Conservation (phyloP, 164 flowering plant species). For the Umbellularia californica region DNA sequence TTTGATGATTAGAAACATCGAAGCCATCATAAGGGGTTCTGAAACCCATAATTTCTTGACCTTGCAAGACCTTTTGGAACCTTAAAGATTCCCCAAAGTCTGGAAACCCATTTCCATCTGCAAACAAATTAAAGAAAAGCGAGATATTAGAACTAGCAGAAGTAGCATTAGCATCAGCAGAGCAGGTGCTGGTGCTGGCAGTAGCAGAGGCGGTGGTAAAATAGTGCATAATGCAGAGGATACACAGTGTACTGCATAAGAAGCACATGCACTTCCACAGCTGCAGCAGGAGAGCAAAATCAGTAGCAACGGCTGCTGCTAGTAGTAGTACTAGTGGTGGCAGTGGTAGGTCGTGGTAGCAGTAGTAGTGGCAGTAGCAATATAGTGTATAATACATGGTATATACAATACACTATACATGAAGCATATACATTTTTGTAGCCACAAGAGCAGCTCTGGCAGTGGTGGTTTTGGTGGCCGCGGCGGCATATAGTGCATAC, state of each 20-base stretch:
- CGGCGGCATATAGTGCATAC: too few relatives aligned
- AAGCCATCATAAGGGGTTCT: conserved; percentile 47
- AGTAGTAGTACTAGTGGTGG: too few relatives aligned
- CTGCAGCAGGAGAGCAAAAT: not conserved
- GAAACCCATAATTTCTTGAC: conserved; percentile 89
- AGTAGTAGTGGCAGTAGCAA: too few relatives aligned
- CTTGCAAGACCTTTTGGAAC: conserved; percentile 99
- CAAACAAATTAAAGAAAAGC: not conserved
- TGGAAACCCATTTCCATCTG: conserved; percentile 46
- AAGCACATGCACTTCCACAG: not conserved
- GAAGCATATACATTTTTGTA: too few relatives aligned
- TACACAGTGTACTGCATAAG: not conserved
- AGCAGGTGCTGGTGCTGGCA: not conserved
- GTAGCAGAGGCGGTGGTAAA: not conserved
- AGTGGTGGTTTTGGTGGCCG: too few relatives aligned
- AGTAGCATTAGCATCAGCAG: not conserved
- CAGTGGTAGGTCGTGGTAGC: too few relatives aligned
- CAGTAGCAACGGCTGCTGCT: too few relatives aligned
- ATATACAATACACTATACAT: too few relatives aligned
- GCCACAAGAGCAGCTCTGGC: too few relatives aligned
- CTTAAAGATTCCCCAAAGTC: conserved; percentile 74
- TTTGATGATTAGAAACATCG: conserved; percentile 44
- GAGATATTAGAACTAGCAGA: conserved; percentile 3
- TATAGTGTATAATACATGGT: too few relatives aligned
- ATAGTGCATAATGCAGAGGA: not conserved